These are phyloP conservation scores for Ziziphus jujuba DNA, from an alignment of 306 rosid genomes.

Conservation along the genomic window DNA sequence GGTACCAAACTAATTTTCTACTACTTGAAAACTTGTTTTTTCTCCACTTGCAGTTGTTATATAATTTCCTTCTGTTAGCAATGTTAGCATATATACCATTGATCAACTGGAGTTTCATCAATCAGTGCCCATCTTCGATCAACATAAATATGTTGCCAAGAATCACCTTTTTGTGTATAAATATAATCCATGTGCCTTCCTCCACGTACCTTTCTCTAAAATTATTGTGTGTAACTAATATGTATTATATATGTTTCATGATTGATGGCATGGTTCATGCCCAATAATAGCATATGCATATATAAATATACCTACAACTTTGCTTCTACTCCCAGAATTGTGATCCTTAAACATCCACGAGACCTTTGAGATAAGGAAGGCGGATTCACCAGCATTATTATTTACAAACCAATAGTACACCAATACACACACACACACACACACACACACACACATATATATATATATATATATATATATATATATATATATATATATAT, in stretches of 20 bases:
- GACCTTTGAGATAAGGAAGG: slow-evolving; percentile 17
- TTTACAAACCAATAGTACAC: too few species aligned
- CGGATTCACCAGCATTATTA: slow-evolving; percentile 1
- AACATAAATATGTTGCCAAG: slow-evolving; percentile 31
- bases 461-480: too few species aligned
- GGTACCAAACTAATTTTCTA: neutral
- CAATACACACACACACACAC: too few species aligned
- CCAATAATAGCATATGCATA: neutral
- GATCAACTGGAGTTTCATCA: slow-evolving; percentile 2
- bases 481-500: too few species aligned
- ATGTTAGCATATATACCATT: neutral
- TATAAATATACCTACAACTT: neutral
- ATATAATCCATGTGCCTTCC: slow-evolving; percentile 33
- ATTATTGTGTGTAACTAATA: too few species aligned
- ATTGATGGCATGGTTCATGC: slow-evolving; percentile 23
- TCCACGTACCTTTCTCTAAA: slow-evolving; percentile 7
- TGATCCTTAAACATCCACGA: slow-evolving; percentile 51
- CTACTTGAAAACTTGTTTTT: neutral
- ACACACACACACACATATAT: too few species aligned
- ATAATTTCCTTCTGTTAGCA: neutral
- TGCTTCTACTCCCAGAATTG: slow-evolving; percentile 39
- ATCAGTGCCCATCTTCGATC: neutral
- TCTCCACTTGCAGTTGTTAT: slow-evolving; percentile 29
- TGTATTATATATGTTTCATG: slow-evolving; percentile 6
- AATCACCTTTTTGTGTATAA: slow-evolving; percentile 37